phyloP scores from a whole-genome alignment of 768 basidiomycete species.

The Amyloporia xantha region DNA sequence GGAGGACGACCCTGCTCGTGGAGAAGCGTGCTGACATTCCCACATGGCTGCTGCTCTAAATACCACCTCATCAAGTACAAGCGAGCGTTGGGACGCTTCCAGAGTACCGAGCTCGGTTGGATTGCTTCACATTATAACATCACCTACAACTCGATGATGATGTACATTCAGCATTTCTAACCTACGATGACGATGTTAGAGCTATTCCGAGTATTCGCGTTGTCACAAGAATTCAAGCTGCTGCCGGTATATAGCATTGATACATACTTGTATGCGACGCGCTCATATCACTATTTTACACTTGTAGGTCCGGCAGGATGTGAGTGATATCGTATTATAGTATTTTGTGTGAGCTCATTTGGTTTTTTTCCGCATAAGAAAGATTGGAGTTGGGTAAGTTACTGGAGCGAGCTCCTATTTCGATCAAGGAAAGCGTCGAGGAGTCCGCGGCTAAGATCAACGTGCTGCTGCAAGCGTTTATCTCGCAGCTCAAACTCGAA shows the following conservation, averaged over 20 bases:
- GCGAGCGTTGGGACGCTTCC: no score
- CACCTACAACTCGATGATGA: slow-evolving; percentile 98
- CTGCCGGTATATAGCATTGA: slow-evolving; percentile 73
- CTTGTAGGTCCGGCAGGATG: no score
- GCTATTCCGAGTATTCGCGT: no score
- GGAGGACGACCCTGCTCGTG: slow-evolving; percentile 75
- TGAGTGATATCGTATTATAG: no score
- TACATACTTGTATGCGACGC: slow-evolving; percentile 54
- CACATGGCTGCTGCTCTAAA: slow-evolving; percentile 94
- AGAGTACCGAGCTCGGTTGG: no score
- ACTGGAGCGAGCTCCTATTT: slow-evolving; percentile 92
- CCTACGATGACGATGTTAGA: no score
- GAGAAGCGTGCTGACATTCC: slow-evolving; percentile 93
- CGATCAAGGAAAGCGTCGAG: slow-evolving; percentile 94
- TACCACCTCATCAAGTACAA: slow-evolving; percentile 94
- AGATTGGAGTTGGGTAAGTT: no score
- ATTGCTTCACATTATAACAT: no score
- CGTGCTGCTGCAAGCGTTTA: slow-evolving; percentile 95
- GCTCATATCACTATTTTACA: no score
- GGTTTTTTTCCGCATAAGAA: slow-evolving; percentile 87
- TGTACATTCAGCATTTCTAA: slow-evolving; percentile 90
- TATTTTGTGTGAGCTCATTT: not conserved
- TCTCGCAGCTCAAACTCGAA: slow-evolving; percentile 89
- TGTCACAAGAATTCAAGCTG: no score
- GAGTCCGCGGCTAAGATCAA: no score